Base-by-base conservation (phyloP, 2,329 filamentous ascomycete genomes). In the Xylariaceae sp. region DNA sequence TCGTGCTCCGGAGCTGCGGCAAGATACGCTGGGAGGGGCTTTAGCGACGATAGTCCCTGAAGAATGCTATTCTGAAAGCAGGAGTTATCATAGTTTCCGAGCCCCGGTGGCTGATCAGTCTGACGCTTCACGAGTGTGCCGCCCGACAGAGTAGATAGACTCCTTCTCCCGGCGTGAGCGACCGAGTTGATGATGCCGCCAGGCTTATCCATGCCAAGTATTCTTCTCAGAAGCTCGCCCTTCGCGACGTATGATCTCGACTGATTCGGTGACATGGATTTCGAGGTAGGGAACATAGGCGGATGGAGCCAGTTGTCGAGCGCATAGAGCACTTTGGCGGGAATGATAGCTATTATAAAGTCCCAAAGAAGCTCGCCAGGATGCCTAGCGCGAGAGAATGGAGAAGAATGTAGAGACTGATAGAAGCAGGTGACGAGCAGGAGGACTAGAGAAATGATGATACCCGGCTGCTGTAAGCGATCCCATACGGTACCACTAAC, bases 61-160 rank as follows among this genome's bases (percentile, higher is more conserved):
- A 99, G 85, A 19, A 97, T 88, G 70, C 93, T 97, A 73, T 99
- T 99, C 74, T 98, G 95, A 72, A 96, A 99, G 77, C 95, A 98
- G 1, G 92, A 96, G 71, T 97, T 96, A 76, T 96, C 91, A 77
- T 87, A 88, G 71, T 99, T 99, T 9, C 91, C 91, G 50, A 98
- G 77, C 0, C 95, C 95, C 1, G 78, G 81, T 48, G 79, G 89
- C 29, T 74, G 73, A 44, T 80, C 76, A 20, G 73, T 67, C 20
- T 71, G 72, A 20, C 66, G 63, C 61, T 77, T 80, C 20, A 75
- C 69, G 50, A 77, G 65, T 37, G 75, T 70, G 51, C 68, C 75
- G 41, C 74, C 78, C 1, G 82, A 82, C 45, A 88, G 70, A 12
- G 79, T 81, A 40, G 77, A 78, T 2, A 86, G 71, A 19, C 82